Evolutionary conservation across 129 eudicot genomes (phyloP).

Genomic region (Artemisia tridentata): DNA sequence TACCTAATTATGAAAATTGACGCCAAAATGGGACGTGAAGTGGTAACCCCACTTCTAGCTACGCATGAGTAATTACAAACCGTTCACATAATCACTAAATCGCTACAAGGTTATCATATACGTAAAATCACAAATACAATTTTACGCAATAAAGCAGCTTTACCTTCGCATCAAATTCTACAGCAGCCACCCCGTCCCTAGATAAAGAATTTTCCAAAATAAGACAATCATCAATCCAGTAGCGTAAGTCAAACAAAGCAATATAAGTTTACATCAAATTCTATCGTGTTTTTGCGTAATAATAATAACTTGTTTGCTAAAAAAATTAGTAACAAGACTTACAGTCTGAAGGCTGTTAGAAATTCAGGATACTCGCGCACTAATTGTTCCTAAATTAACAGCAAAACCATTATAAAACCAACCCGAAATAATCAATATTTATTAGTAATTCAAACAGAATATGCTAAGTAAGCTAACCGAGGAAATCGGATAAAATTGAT

Average conservation of each 20-base stretch:
- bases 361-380: no score
- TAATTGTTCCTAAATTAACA: no score
- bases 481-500: background rate
- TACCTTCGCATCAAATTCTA: constrained; percentile 84
- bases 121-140: background rate
- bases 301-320: background rate
- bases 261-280: background rate
- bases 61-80: background rate
- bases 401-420: no score
- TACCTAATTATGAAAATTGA: background rate
- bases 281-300: background rate
- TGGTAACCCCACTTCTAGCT: background rate
- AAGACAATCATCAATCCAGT: background rate
- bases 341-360: background rate
- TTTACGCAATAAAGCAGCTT: constrained; percentile 6
- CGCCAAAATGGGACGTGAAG: constrained; percentile 15
- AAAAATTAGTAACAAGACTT: constrained; percentile 17
- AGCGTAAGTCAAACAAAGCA: background rate
- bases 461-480: background rate
- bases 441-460: background rate
- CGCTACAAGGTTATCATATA: background rate
- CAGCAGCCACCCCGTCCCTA: constrained; percentile 71
- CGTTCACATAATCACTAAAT: constrained; percentile 12
- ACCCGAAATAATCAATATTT: no score
- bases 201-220: background rate